Base-by-base conservation (phyloP, 306 rosid genomes). In the Rubus idaeus region DNA sequence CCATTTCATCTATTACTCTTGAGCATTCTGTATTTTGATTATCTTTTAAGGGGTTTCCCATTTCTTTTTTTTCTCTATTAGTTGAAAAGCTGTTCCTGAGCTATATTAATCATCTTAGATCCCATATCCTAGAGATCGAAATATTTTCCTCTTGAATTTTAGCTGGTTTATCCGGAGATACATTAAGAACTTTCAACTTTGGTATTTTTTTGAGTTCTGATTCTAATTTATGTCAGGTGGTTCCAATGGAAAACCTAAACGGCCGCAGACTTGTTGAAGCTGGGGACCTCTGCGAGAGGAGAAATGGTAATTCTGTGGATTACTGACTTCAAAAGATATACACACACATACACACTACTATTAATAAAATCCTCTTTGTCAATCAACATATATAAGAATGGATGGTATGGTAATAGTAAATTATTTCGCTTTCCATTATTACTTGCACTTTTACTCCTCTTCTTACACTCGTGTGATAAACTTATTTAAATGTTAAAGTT, bases 281-380 rank as follows among this genome's bases (percentile, higher is more conserved):
- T 64, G 96, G 96, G 79, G 97, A 96, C 81, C 87, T 87, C 65
- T 96, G 99, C 70, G 99, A 96, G 86, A 92, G 99, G 74, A 89
- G 97, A 92, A 96, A 96, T 83, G 99, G 99, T 95, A 63, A 77
- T 39, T 75, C 71, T 57, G 70, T 69, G 76, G 12, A 65, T 80
- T 78, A 39, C 73, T 40, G 70, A 68, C n/a, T 68, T 62, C 42
- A 42, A 77, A 64, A 70, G 37, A 75, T 57, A 75, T 50, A 45
- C 23, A 70, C 56, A 4, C 6, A 13, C 57, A 14, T 5, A 10
- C 18, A 20, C 46, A 5, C 50, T 23, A 6, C 41, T 55, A 40
- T n/a, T 41, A 67, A 53, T 41, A 1, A 30, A 55, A 40, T 56
- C 6, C 52, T 56, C 52, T n/a, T 10, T 56, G 53, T 41, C 68